Evolutionary conservation across 2,329 filamentous ascomycete genomes (phyloP).

Genomic region (Paramyrothecium roridum): DNA sequence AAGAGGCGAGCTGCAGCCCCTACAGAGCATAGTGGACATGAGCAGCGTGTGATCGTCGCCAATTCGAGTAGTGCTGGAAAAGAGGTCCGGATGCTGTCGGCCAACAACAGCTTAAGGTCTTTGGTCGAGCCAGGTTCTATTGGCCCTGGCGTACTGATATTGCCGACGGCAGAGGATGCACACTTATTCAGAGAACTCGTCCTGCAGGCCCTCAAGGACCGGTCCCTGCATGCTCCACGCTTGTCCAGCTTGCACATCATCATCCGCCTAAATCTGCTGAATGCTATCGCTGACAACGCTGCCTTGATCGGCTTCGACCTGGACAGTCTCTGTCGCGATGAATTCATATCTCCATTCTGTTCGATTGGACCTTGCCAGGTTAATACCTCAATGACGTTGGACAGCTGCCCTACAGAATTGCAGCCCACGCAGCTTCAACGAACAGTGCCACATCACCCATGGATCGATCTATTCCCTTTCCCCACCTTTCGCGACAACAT

Average conservation of each 20-base stretch:
- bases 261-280: conserved; percentile 17
- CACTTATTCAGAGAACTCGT: conserved; percentile 6
- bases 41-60: too few relatives aligned
- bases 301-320: neutral
- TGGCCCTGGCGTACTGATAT: too few relatives aligned
- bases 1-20: neutral
- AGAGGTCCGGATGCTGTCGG: too few relatives aligned
- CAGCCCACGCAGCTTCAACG: conserved; percentile 12
- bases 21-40: too few relatives aligned
- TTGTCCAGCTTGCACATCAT: conserved; percentile 9
- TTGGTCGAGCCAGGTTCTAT: too few relatives aligned
- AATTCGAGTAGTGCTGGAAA: too few relatives aligned
- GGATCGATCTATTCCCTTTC: conserved; percentile 16
- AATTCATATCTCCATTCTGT: conserved; percentile 5
- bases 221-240: conserved; percentile 10
- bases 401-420: neutral
- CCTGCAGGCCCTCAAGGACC: conserved; percentile 13
- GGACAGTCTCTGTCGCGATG: conserved; percentile 5
- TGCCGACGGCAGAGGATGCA: conserved; percentile 3
- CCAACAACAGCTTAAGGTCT: too few relatives aligned
- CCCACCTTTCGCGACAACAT: conserved; percentile 16
- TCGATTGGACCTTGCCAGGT: neutral
- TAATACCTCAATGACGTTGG: neutral
- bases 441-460: conserved; percentile 14
- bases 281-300: conserved; percentile 8